Evolutionary conservation across 179 eudicot species (phyloP).

Genomic region (Silene noctiflora): DNA sequence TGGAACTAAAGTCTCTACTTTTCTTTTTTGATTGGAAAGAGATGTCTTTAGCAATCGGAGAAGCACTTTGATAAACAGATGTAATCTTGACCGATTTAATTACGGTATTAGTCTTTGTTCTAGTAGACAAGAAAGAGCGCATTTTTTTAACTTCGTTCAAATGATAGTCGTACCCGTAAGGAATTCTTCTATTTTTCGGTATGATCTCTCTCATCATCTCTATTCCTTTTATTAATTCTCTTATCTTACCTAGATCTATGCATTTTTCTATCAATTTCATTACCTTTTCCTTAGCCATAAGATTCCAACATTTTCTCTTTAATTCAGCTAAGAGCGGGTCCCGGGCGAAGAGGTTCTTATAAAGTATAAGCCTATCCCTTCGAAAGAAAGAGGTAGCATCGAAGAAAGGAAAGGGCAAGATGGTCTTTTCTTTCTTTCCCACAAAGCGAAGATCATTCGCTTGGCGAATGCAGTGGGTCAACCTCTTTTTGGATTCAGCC

Average conservation of each 20-base stretch:
- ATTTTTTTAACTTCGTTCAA: conserved; percentile 9
- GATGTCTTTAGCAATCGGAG: conserved; percentile 29
- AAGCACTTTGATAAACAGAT: conserved; percentile 28
- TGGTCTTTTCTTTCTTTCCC: conserved; percentile 22
- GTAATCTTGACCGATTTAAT: conserved; percentile 21
- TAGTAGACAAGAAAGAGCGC: neutral
- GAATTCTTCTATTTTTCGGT: conserved; percentile 9
- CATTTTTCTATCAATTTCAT: conserved; percentile 12
- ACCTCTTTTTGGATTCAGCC: neutral
- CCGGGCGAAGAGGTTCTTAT: neutral
- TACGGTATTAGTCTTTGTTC: neutral
- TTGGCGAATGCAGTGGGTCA: neutral
- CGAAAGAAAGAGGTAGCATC: conserved; percentile 23
- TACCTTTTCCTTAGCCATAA: conserved; percentile 9
- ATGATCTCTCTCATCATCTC: conserved; percentile 5
- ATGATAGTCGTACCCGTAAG: conserved; percentile 2
- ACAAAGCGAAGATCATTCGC: conserved; percentile 7
- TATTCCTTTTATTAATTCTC: conserved; percentile 1
- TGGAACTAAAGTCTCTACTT: conserved; percentile 6
- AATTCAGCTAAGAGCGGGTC: neutral
- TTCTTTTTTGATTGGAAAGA: conserved; percentile 12
- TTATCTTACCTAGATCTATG: neutral
- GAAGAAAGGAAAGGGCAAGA: conserved; percentile 26
- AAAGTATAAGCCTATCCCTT: conserved; percentile 14
- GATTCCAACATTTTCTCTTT: conserved; percentile 6